Base-by-base conservation (phyloP, 2,329 filamentous ascomycete genomes). In the Neonectria sp. region DNA sequence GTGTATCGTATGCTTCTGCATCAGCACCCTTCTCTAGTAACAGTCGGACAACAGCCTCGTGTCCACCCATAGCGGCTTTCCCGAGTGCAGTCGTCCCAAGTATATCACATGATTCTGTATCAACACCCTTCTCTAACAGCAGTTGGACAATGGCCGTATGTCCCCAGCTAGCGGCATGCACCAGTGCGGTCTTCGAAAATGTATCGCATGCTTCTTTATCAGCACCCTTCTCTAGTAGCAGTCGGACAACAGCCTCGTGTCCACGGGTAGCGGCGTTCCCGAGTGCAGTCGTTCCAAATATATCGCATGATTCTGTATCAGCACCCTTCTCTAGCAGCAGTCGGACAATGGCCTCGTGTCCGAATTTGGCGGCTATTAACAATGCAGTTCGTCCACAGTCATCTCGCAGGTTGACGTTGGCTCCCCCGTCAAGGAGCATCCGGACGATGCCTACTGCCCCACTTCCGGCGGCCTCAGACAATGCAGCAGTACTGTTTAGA, bases 171-270 rank as follows among this genome's bases (percentile, higher is more conserved):
- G 35, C 12, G 15, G 35, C n/a, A n/a, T n/a, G n/a, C n/a, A n/a
- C n/a, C n/a, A n/a, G n/a, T n/a, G n/a, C n/a, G n/a, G n/a, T n/a
- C n/a, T n/a, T n/a, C n/a, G n/a, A n/a, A n/a, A n/a, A n/a, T n/a
- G n/a, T n/a, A n/a, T 40, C 37, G 37, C 5, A 40, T 6, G 17
- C 17, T 11, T 40, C 37, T 6, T 7, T 40, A 40, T 40, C 17
- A 5, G 37, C 37, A n/a, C 37, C 37, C 0, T 40, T 40, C 17
- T 40, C 15, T 8, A 40, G 5, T 13, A 40, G 2, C 15, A 40
- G 15, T 15, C 55, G 29, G 25, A 51, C 56, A n/a, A 57, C 27
- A 9, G 53, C 59, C 3, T 24, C 45, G n/a, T 37, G n/a, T n/a
- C n/a, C n/a, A n/a, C n/a, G n/a, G n/a, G n/a, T n/a, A n/a, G n/a